phyloP scores from a whole-genome alignment of 352 stramenopile species.

The Globisporangium rhizosaccharum region DNA sequence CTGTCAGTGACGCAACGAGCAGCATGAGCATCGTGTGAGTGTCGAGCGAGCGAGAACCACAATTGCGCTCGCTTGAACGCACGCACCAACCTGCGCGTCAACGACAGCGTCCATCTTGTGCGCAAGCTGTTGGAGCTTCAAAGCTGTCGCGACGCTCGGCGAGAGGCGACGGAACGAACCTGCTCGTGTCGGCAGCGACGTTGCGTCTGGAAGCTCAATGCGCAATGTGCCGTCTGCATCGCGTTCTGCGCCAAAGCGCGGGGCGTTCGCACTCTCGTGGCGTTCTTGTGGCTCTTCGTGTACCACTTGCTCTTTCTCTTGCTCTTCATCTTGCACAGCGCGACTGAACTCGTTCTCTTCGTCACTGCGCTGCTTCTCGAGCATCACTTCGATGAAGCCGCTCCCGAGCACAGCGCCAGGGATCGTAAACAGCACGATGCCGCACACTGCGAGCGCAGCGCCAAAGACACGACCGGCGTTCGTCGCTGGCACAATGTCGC shows the following conservation, averaged over 20 bases:
- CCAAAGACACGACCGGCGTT: constrained; percentile 30
- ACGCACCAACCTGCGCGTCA: constrained; percentile 26
- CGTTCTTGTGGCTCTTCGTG: background rate
- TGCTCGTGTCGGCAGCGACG: background rate
- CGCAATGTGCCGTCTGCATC: constrained; percentile 1
- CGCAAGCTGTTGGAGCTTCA: constrained; percentile 24
- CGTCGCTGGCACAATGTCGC: constrained; percentile 51
- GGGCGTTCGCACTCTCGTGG: background rate
- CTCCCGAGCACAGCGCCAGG: constrained; percentile 51
- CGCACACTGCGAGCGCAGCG: constrained; percentile 43
- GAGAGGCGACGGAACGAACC: constrained; percentile 14
- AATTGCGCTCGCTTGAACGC: background rate
- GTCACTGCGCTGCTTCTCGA: constrained; percentile 50
- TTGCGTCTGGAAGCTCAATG: constrained; percentile 5
- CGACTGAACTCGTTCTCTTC: constrained; percentile 35
- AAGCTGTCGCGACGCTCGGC: constrained; percentile 16
- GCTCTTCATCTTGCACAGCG: constrained; percentile 7
- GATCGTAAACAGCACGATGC: constrained; percentile 60
- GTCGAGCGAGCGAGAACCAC: background rate
- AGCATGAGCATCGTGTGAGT: no score
- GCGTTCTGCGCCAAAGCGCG: background rate
- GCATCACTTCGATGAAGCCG: constrained; percentile 66
- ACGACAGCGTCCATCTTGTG: constrained; percentile 28
- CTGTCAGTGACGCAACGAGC: constrained; percentile 9
- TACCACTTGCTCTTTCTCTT: background rate